A percentile compares a stretch with the other conserved stretches of the same genome.
Evolutionary conservation across 139 green algal species (phyloP).

Genomic region (Chlamydomonas incerta): DNA sequence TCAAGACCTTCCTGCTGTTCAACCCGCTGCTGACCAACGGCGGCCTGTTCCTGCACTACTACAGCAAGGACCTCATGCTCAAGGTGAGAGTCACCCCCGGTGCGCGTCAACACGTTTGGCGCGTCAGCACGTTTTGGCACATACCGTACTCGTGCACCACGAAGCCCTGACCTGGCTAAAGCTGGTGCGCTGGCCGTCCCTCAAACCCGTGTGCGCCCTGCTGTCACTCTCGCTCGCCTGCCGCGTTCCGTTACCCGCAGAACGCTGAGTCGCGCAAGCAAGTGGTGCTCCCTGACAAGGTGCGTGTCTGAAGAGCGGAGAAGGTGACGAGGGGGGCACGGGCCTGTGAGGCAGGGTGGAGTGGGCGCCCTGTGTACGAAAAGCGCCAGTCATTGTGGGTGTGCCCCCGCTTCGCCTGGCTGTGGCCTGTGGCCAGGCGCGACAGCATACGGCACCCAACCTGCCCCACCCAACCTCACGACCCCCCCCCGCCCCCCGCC

Average conservation of each 20-base stretch:
- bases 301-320: not conserved
- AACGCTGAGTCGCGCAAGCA: not conserved
- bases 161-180: too few species aligned
- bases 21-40: slow-evolving; percentile 36
- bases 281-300: slow-evolving; percentile 49
- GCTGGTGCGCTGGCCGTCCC: too few species aligned
- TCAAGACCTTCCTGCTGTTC: slow-evolving; percentile 13
- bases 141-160: too few species aligned
- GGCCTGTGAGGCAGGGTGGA: too few species aligned
- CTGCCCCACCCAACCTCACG: too few species aligned
- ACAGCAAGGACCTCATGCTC: slow-evolving; percentile 32
- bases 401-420: not conserved
- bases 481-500: too few species aligned
- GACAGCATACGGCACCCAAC: too few species aligned
- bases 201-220: not conserved
- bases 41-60: slow-evolving; percentile 43
- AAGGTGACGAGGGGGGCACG: too few species aligned
- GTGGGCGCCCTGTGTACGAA: not conserved
- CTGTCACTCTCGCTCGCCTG: slow-evolving; percentile 11
- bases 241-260: not conserved
- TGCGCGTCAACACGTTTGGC: too few species aligned
- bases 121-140: too few species aligned
- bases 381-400: not conserved
- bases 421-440: not conserved
- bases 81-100: not conserved